Conservation (phyloP, 495 filamentous ascomycete species). For the Hyaloscypha finlandica region DNA sequence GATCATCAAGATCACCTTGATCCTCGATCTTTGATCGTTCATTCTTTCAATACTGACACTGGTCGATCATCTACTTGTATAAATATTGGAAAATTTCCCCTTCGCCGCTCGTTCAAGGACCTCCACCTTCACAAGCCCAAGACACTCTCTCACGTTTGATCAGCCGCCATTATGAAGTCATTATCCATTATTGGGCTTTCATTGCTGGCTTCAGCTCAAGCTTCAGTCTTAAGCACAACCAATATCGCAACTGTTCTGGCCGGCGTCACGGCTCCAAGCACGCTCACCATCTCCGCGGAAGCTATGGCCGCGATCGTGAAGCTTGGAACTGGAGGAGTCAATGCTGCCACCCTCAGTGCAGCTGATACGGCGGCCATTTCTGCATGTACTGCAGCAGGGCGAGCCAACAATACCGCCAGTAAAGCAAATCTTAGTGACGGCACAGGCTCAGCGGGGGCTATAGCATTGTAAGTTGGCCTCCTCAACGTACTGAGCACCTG, state of each 20-base stretch:
- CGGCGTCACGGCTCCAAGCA: constrained; percentile 8
- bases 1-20: constrained; percentile 14
- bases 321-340: constrained; percentile 21
- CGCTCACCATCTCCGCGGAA: constrained; percentile 18
- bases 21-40: neutral
- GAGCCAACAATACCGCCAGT: neutral
- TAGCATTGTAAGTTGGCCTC: constrained; percentile 20
- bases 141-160: neutral
- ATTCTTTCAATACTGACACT: constrained; percentile 13
- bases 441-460: constrained; percentile 18
- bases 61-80: constrained; percentile 12
- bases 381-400: neutral
- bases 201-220: constrained; percentile 14
- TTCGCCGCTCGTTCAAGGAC: neutral
- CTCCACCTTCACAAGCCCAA: neutral
- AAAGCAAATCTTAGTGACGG: constrained; percentile 12
- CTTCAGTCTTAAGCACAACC: constrained; percentile 26
- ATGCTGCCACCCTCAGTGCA: constrained; percentile 13
- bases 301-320: constrained; percentile 25
- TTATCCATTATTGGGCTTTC: constrained; percentile 11
- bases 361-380: constrained; percentile 16
- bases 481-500: neutral
- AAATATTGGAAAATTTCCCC: neutral
- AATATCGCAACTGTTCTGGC: constrained; percentile 27
- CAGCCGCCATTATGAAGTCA: constrained; percentile 12